Conservation (phyloP, 2,329 filamentous ascomycete genomes). For the Sporothrix pallida region DNA sequence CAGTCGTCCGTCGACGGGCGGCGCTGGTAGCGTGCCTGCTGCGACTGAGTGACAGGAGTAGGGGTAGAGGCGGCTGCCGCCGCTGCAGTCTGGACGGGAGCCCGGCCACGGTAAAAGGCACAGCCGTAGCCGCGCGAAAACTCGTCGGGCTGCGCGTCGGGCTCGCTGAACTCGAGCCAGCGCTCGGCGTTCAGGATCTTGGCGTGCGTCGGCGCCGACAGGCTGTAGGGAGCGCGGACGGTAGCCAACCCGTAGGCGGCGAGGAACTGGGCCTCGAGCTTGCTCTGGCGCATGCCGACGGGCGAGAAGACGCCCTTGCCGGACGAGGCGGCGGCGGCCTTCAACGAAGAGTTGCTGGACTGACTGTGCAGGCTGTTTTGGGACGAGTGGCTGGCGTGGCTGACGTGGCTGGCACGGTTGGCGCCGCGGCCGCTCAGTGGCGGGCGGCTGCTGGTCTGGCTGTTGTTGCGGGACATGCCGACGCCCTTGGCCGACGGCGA, state of each 20-base stretch:
- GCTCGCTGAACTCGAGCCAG: conserved; percentile 60
- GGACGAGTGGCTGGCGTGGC: background rate
- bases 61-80: background rate
- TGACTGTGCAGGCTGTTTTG: conserved; percentile 24
- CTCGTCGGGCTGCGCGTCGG: conserved; percentile 50
- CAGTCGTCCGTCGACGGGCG: conserved; percentile 35
- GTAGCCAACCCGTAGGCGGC: conserved; percentile 61
- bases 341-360: background rate
- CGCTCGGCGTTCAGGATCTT: conserved; percentile 56
- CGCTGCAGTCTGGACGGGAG: conserved; percentile 26
- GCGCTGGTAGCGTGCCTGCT: conserved; percentile 32
- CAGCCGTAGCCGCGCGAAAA: conserved; percentile 60
- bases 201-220: conserved; percentile 56
- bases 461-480: conserved; percentile 24
- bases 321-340: background rate
- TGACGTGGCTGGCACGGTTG: conserved; percentile 15
- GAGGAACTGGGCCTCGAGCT: conserved; percentile 54
- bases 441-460: conserved; percentile 27
- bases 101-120: conserved; percentile 56
- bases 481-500: background rate
- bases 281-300: conserved; percentile 33
- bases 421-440: conserved; percentile 7
- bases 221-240: conserved; percentile 58
- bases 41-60: background rate
- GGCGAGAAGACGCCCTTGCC: conserved; percentile 37